phyloP scores from a whole-genome alignment of 2,329 filamentous ascomycete genomes.

The Fusarium caatingaense region DNA sequence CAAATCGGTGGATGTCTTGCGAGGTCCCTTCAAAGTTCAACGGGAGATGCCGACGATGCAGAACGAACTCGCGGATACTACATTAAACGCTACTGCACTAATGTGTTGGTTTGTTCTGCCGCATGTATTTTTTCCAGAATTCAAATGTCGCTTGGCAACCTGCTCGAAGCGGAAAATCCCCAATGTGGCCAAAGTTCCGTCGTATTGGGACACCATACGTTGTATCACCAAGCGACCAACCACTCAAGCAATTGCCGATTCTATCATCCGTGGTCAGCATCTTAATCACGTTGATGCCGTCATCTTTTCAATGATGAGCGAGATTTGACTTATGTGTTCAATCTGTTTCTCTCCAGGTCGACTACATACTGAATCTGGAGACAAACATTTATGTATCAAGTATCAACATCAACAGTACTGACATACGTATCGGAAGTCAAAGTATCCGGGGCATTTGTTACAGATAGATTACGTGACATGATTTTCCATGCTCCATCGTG shows the following conservation, averaged over 20 bases:
- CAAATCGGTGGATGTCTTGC: not conserved
- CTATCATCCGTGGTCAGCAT: slow-evolving; percentile 1
- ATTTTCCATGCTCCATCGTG: slow-evolving; percentile 15
- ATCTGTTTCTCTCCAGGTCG: not conserved
- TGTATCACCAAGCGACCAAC: slow-evolving; percentile 3
- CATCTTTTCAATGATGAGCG: not conserved
- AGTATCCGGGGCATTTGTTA: slow-evolving; percentile 32
- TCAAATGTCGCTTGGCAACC: slow-evolving; percentile 11
- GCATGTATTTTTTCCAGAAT: slow-evolving; percentile 3
- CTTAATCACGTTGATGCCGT: not conserved
- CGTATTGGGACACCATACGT: slow-evolving; percentile 1
- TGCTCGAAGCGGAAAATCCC: slow-evolving; percentile 8
- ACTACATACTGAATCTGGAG: not conserved
- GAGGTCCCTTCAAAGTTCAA: not conserved
- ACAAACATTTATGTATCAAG: not conserved
- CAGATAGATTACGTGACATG: slow-evolving; percentile 33
- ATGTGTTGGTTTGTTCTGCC: not conserved
- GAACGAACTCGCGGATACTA: not conserved
- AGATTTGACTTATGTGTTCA: not conserved
- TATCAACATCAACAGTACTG: not conserved
- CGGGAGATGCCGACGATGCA: not conserved
- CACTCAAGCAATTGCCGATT: slow-evolving; percentile 5
- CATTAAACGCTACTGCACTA: not conserved
- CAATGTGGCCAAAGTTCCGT: slow-evolving; percentile 12
- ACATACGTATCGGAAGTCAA: slow-evolving; percentile 25